A percentile compares a stretch with the other conserved stretches of the same genome.
Evolutionary conservation across 306 rosid genomes (phyloP).

Genomic region (Cucurbita pepo): DNA sequence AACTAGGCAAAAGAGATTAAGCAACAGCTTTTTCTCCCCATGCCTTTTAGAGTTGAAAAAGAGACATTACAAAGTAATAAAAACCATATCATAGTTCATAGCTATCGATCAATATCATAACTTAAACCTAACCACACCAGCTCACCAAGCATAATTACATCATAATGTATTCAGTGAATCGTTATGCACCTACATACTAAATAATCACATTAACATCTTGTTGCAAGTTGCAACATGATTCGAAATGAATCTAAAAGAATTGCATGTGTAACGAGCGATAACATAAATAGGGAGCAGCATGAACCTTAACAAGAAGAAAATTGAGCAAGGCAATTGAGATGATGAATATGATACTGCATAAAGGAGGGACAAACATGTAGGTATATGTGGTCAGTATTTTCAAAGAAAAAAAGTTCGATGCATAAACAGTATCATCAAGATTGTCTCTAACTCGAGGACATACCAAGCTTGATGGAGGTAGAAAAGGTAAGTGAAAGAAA

Average conservation of each 20-base stretch:
- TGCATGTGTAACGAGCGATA: not conserved
- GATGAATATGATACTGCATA: slow-evolving; percentile 53
- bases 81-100: not conserved
- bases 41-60: not conserved
- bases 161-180: not conserved
- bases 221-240: not conserved
- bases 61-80: not conserved
- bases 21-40: not conserved
- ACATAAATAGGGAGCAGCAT: slow-evolving; percentile 2
- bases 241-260: not conserved
- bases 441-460: not conserved
- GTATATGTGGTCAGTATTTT: not conserved
- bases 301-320: slow-evolving; percentile 75
- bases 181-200: not conserved
- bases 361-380: slow-evolving; percentile 9
- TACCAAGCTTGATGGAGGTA: slow-evolving; percentile 97
- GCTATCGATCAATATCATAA: not conserved
- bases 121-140: not conserved
- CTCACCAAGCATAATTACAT: not conserved
- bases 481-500: slow-evolving; percentile 54
- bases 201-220: not conserved
- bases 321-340: slow-evolving; percentile 55
- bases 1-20: not conserved
- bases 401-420: not conserved
- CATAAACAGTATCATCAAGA: not conserved